Base-by-base conservation (phyloP, 176 grass and related monocot genomes). In the Oryza meyeriana region DNA sequence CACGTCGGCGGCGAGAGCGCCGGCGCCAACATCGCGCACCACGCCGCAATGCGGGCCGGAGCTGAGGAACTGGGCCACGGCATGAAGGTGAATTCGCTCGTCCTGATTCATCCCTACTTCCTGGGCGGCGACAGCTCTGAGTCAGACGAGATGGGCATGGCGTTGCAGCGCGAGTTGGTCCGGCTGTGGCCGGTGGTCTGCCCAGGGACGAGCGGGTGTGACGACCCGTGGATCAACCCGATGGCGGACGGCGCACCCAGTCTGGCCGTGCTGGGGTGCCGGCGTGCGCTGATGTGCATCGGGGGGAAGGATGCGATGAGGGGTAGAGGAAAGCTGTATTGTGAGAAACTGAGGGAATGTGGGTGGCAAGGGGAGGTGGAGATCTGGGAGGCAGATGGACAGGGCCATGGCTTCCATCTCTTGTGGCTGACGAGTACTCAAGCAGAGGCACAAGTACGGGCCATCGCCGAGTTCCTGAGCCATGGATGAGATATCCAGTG, bases 191-290 rank as follows among this genome's bases (percentile, higher is more conserved):
- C 74, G 42, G 75, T 90, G 71, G 85, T 94, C 9, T 92, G 85
- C 81, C 85, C 85, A 13, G 75, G 75, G 6, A 92, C 75, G 17
- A 84, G 25, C 17, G 91, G 87, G 10, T 84, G 82, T 18, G 89
- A 92, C 24, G 89, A 97, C 63, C 89, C 89, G 3, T 81, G 81
- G 83, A 97, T 97, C 79, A 97, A 97, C 69, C 94, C 92, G 13
- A 76, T 94, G 88, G 83, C 83, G 9, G 87, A 87, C 10, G 82
- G 80, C 28, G 83, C 89, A 33, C 85, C 83, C 12, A 64, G 28
- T 6, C 75, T 97, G 4, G n/a, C 47, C 22, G 29, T 5, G 2
- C 64, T 97, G 12, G 84, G 78, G 7, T 94, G 92, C 44, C 25
- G 66, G 26, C 67, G 67, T 28, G 72, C 83, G 20, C 81, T 97